Evolutionary conservation across 495 filamentous ascomycete species (phyloP).

Genomic region (Daldinia decipiens): DNA sequence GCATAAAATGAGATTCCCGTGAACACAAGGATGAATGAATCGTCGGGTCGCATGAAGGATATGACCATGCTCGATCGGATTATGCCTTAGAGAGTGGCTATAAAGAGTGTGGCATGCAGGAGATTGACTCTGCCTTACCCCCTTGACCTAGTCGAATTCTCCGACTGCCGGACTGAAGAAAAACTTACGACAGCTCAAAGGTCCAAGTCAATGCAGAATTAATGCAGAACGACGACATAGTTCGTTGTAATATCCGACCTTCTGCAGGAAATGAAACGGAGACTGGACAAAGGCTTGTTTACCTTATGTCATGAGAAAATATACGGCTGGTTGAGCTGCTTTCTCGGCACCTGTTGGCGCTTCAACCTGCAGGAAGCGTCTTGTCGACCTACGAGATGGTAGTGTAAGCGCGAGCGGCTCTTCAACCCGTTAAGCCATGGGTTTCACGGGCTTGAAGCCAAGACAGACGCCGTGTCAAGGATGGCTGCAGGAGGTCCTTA

Average conservation of each 20-base stretch:
- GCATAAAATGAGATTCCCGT: slow-evolving; percentile 27
- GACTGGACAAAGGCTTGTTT: slow-evolving; percentile 13
- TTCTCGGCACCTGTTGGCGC: slow-evolving; percentile 25
- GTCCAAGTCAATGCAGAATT: neutral
- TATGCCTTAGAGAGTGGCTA: slow-evolving; percentile 40
- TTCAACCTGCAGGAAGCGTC: slow-evolving; percentile 22
- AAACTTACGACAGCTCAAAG: slow-evolving; percentile 11
- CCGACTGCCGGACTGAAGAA: slow-evolving; percentile 16
- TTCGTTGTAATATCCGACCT: slow-evolving; percentile 9
- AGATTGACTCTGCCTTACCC: slow-evolving; percentile 11
- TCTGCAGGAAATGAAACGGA: slow-evolving; percentile 22
- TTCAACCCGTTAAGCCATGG: neutral
- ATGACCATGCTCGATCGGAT: slow-evolving; percentile 44
- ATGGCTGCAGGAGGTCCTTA: slow-evolving; percentile 10
- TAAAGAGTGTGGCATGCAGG: slow-evolving; percentile 22
- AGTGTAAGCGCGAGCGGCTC: slow-evolving; percentile 42
- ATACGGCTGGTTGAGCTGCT: slow-evolving; percentile 7
- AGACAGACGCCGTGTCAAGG: slow-evolving; percentile 41
- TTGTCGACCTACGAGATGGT: slow-evolving; percentile 22
- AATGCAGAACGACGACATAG: slow-evolving; percentile 9
- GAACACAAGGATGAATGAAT: slow-evolving; percentile 35
- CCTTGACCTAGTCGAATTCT: slow-evolving; percentile 23
- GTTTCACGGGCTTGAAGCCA: slow-evolving; percentile 26
- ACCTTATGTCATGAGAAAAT: slow-evolving; percentile 13
- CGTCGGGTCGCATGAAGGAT: slow-evolving; percentile 33